These are phyloP conservation scores for Platanthera guangdongensis DNA, from an alignment of 106 monocot genomes.

Conservation along the genomic window DNA sequence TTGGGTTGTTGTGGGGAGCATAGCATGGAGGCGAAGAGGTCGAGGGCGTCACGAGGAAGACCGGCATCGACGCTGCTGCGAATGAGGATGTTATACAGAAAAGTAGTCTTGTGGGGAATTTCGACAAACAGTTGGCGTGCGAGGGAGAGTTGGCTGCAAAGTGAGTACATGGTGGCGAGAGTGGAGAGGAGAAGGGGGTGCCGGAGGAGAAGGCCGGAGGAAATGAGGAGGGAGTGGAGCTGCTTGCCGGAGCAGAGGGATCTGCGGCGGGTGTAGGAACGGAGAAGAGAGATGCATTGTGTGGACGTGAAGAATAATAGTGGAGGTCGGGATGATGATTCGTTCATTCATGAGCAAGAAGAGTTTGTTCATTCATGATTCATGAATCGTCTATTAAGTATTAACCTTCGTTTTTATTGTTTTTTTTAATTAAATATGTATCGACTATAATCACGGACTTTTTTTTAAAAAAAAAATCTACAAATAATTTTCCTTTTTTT, in stretches of 20 bases:
- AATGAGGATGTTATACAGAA: constrained; percentile 50
- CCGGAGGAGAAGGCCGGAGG: constrained; percentile 30
- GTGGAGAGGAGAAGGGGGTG: constrained; percentile 17
- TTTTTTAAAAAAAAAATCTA: too few species aligned
- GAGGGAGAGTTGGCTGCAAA: constrained; percentile 12
- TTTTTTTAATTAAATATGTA: too few species aligned
- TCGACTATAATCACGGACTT: too few species aligned
- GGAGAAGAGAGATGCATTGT: constrained; percentile 27
- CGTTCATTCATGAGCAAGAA: constrained; percentile 8
- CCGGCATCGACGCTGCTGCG: constrained; percentile 24
- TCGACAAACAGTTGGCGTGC: constrained; percentile 53
- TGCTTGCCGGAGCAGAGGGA: constrained; percentile 19
- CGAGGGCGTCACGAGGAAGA: constrained; percentile 22
- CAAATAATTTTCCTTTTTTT: too few species aligned
- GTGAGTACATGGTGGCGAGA: constrained; percentile 38
- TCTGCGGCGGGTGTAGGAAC: constrained; percentile 24
- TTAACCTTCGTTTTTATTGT: too few species aligned
- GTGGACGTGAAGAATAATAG: constrained; percentile 9
- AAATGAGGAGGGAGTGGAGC: constrained; percentile 53
- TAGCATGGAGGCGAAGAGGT: constrained; percentile 35
- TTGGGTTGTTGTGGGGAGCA: constrained; percentile 20
- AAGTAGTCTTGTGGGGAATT: constrained; percentile 19
- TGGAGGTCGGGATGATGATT: constrained; percentile 14
- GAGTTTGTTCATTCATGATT: neutral
- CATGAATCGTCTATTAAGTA: too few species aligned